These are phyloP conservation scores for Hypomontagnella submonticulosa DNA, from an alignment of 495 filamentous ascomycete species.

Conservation along the genomic window DNA sequence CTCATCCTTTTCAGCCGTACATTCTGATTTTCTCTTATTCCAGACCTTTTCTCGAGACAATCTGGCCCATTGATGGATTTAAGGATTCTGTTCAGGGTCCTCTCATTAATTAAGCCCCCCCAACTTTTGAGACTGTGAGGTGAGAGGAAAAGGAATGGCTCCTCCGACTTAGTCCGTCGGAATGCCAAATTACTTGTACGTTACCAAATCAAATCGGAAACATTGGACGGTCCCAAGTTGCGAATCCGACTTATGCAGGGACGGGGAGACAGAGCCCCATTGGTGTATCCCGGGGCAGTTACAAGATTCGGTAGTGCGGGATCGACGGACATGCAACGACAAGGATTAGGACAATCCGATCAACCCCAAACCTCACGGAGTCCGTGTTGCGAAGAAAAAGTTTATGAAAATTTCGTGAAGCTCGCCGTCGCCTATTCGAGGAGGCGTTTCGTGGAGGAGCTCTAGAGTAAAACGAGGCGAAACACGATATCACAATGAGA, in stretches of 20 bases:
- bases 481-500: neutral
- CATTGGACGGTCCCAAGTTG: conserved; percentile 44
- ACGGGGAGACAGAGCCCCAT: conserved; percentile 30
- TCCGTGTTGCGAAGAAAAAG: conserved; percentile 31
- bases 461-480: neutral
- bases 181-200: conserved; percentile 30
- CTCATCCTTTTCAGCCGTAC: no score
- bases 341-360: conserved; percentile 41
- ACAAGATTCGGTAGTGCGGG: conserved; percentile 37
- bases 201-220: conserved; percentile 45
- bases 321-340: conserved; percentile 45
- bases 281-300: conserved; percentile 32
- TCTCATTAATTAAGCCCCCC: conserved; percentile 20
- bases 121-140: conserved; percentile 31
- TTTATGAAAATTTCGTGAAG: conserved; percentile 35
- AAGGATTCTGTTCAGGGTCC: conserved; percentile 20
- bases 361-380: conserved; percentile 34
- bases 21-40: no score
- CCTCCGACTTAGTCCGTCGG: conserved; percentile 16
- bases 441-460: conserved; percentile 26
- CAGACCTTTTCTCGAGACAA: neutral
- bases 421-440: conserved; percentile 25
- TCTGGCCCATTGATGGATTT: conserved; percentile 18
- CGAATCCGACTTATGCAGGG: conserved; percentile 44
- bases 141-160: conserved; percentile 21